These are phyloP conservation scores for Cladorrhinum sp. DNA, from an alignment of 2,329 filamentous ascomycete genomes.

Conservation along the genomic window DNA sequence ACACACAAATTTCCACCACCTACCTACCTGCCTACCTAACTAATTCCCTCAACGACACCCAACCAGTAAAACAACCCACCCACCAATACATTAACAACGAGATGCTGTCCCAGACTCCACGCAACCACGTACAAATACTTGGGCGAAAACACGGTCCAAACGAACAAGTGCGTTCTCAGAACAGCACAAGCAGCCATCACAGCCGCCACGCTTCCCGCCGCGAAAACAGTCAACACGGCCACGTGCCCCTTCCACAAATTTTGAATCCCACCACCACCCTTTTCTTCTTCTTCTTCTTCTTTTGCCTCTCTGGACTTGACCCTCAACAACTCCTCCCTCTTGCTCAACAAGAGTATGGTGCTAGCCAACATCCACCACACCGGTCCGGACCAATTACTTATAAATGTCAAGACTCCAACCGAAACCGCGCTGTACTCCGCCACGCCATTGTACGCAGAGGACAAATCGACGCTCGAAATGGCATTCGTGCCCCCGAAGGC, in stretches of 20 bases:
- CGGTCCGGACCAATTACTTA: constrained; percentile 87
- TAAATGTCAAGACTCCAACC: constrained; percentile 80
- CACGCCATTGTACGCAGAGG: constrained; percentile 92
- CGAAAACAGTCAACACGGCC: constrained; percentile 66
- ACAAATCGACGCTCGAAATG: constrained; percentile 92
- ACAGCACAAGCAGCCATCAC: constrained; percentile 88
- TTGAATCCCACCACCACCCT: no score
- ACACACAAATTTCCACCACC: background rate
- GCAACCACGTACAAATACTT: constrained; percentile 92
- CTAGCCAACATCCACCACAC: constrained; percentile 80
- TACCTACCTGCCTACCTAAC: no score
- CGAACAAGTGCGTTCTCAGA: constrained; percentile 85
- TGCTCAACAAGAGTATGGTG: constrained; percentile 54
- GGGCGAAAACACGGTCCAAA: constrained; percentile 98
- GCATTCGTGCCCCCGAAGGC: constrained; percentile 88
- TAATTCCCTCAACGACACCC: constrained; percentile 34
- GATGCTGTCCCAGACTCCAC: constrained; percentile 82
- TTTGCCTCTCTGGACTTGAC: background rate
- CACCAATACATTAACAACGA: constrained; percentile 64
- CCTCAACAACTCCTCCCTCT: constrained; percentile 14
- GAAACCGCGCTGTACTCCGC: constrained; percentile 73
- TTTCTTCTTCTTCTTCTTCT: no score
- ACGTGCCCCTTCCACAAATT: constrained; percentile 51
- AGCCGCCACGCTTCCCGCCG: constrained; percentile 59
- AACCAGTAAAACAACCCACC: constrained; percentile 58